These are phyloP conservation scores for Chloranthus sessilifolius DNA, from an alignment of 164 flowering plant species.

Conservation along the genomic window DNA sequence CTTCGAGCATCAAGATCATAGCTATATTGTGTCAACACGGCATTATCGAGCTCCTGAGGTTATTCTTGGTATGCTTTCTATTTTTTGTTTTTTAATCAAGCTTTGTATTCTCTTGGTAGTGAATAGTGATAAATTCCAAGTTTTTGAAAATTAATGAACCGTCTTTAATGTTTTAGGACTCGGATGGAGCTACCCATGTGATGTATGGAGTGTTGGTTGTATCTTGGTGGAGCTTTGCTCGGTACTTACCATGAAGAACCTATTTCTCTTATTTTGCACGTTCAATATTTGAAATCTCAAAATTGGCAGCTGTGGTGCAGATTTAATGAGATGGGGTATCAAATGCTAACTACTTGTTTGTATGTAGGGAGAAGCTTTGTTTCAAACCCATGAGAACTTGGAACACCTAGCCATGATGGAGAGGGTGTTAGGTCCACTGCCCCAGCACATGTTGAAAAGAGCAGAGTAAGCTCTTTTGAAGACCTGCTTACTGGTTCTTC, in stretches of 20 bases:
- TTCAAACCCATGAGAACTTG: slow-evolving; percentile 72
- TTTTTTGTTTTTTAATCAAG: background rate
- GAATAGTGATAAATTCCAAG: too few species aligned
- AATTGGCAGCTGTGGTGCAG: too few species aligned
- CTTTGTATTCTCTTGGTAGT: background rate
- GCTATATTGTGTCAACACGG: slow-evolving; percentile 71
- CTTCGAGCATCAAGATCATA: slow-evolving; percentile 60
- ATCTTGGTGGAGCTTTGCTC: slow-evolving; percentile 78
- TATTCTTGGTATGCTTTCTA: slow-evolving; percentile 51
- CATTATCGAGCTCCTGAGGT: slow-evolving; percentile 93
- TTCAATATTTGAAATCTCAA: too few species aligned
- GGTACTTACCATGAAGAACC: slow-evolving; percentile 21
- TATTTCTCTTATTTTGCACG: too few species aligned
- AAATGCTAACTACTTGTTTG: background rate
- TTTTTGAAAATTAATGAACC: too few species aligned
- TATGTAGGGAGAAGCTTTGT: slow-evolving; percentile 68
- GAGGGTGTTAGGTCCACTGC: slow-evolving; percentile 64
- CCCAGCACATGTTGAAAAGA: slow-evolving; percentile 63
- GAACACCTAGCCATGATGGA: slow-evolving; percentile 90
- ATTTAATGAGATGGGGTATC: too few species aligned
- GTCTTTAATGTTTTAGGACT: slow-evolving; percentile 32
- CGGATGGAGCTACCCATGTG: slow-evolving; percentile 90
- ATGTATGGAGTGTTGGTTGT: slow-evolving; percentile 82
- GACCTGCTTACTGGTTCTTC: background rate
- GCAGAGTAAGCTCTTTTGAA: slow-evolving; percentile 35